Conservation (phyloP, 2,329 filamentous ascomycete genomes). For the Fusarium falciforme region DNA sequence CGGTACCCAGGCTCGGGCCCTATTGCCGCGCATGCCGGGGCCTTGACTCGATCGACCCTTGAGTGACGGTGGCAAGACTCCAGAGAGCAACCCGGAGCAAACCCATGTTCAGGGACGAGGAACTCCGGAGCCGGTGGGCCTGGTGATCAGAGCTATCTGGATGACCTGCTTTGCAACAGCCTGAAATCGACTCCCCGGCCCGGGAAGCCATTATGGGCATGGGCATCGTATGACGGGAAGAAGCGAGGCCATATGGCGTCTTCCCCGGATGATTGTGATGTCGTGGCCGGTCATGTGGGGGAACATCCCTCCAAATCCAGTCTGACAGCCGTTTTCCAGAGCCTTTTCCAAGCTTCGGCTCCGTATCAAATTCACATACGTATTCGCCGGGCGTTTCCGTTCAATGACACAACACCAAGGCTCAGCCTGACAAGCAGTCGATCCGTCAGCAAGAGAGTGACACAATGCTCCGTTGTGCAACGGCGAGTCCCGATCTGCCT, state of each 20-base stretch:
- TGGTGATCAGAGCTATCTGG: slow-evolving; percentile 20
- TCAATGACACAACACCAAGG: background rate
- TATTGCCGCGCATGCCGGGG: slow-evolving; percentile 37
- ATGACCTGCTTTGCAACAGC: background rate
- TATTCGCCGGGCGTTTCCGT: slow-evolving; percentile 8
- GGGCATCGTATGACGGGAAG: slow-evolving; percentile 43
- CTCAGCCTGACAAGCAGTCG: slow-evolving; percentile 15
- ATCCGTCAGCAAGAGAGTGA: slow-evolving; percentile 3
- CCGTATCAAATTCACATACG: slow-evolving; percentile 16
- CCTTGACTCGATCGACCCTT: slow-evolving; percentile 31
- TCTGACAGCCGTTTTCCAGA: slow-evolving; percentile 25
- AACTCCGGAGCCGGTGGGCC: slow-evolving; percentile 14
- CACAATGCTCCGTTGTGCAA: slow-evolving; percentile 4
- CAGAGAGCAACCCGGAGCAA: slow-evolving; percentile 9
- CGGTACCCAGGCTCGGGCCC: slow-evolving; percentile 11
- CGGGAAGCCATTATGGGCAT: slow-evolving; percentile 30
- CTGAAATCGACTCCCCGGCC: slow-evolving; percentile 20
- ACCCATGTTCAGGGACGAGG: slow-evolving; percentile 8
- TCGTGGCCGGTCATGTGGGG: slow-evolving; percentile 41
- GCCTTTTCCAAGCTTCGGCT: slow-evolving; percentile 19
- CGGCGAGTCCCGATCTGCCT: background rate
- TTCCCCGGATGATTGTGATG: slow-evolving; percentile 32
- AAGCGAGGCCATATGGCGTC: slow-evolving; percentile 23
- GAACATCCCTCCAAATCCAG: slow-evolving; percentile 26
- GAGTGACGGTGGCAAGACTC: slow-evolving; percentile 19